Conservation (phyloP, 2,329 filamentous ascomycete species). For the Colletotrichum sp. region DNA sequence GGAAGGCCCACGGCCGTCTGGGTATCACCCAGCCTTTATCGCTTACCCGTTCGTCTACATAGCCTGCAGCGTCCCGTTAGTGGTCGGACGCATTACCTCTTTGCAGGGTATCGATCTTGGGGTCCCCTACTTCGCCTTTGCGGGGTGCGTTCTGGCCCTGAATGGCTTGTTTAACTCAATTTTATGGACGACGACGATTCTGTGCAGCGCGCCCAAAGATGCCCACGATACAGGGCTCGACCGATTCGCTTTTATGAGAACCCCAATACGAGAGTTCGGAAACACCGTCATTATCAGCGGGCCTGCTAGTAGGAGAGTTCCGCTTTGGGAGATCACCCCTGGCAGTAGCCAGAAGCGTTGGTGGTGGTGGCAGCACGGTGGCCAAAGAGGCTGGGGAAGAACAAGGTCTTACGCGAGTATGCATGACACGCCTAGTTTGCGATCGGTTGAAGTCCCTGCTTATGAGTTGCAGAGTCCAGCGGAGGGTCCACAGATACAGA, state of each 20-base stretch:
- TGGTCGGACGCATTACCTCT: conserved; percentile 59
- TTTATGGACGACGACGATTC: conserved; percentile 29
- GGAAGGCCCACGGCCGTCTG: not conserved
- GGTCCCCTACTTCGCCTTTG: conserved; percentile 52
- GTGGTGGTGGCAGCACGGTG: conserved; percentile 18
- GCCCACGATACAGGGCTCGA: conserved; percentile 23
- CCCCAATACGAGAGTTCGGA: conserved; percentile 10
- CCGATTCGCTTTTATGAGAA: conserved; percentile 26
- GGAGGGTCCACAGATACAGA: conserved; percentile 35
- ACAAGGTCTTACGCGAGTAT: not conserved
- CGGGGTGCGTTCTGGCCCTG: conserved; percentile 53
- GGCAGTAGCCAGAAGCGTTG: not conserved
- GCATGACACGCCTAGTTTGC: not conserved
- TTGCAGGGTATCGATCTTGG: conserved; percentile 54
- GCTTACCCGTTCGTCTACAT: conserved; percentile 68
- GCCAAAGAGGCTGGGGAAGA: conserved; percentile 5
- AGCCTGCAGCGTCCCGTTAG: conserved; percentile 63
- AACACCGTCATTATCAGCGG: conserved; percentile 6
- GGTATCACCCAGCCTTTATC: conserved; percentile 46
- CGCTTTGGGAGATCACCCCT: not conserved
- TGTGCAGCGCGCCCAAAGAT: conserved; percentile 36
- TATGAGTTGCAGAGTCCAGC: not conserved
- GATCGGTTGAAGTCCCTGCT: not conserved
- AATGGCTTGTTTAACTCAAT: conserved; percentile 50
- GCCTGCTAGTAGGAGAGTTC: not conserved